Evolutionary conservation across 78 protist genomes (phyloP), one percentile per base, ranked within the genome.

Genomic region (Dictyostelium firmibasis): DNA sequence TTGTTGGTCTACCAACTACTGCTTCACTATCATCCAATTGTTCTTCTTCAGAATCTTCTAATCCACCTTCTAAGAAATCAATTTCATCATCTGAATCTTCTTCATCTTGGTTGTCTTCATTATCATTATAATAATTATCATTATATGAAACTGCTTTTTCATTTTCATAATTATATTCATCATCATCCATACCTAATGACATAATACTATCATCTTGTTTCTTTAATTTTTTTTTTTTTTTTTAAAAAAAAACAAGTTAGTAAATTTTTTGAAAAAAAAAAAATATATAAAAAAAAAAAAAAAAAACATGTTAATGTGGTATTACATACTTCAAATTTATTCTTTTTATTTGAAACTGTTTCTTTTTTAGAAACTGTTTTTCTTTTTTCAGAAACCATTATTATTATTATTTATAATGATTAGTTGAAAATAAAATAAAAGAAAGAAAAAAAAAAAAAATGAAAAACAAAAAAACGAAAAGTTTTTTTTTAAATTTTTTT

Each of bases 21-120:
- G 84, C 84, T 31, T 89, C 94, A 29, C 94, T 89, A 35, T 89
- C 94, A 33, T 89, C 94, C 31, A 89, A 47, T 62, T 38, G 18
- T n/a, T 89, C 87, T 7, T 89, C 86, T 25, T 89, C 94, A 16
- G 35, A 13, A 2, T 29, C 77, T 75, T 35, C 75, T 67, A 16
- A n/a, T 67, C 31, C 74, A 64, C 75, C 35, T 67, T 67, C 75
- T 67, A 57, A 57, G 67, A 57, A 57, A 57, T 57, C 67, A 20
- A 20, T 57, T 20, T 57, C 9, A 57, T n/a, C 72, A 43, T 35
- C 81, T n/a, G n/a, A n/a, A 25, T 84, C 81, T 25, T 74, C 83
- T 25, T 76, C 92, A 18, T 33, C 94, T 16, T n/a, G n/a, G 20
- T 8, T 33, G n/a, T 44, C 85, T 11, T 16, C 29, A 75, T 86